A percentile compares a stretch with the other conserved stretches of the same genome.
phyloP scores from a whole-genome alignment of 2,329 filamentous ascomycete species.

The Monilinia fructicola region DNA sequence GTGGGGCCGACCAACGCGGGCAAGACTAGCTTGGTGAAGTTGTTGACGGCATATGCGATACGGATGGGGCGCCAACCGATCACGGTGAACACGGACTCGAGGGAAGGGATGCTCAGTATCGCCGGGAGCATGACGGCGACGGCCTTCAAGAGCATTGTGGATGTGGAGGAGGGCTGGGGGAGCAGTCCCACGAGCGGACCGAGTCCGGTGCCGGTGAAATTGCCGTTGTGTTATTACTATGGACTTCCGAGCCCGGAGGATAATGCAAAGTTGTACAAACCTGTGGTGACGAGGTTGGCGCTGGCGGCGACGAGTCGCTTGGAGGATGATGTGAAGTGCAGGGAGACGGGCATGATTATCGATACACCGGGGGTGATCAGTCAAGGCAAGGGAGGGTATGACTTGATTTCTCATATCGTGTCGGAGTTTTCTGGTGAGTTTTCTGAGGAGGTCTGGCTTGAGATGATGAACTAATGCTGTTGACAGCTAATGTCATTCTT shows the following conservation, averaged over 20 bases:
- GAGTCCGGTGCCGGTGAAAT: conserved; percentile 82
- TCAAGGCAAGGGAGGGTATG: conserved; percentile 65
- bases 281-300: conserved; percentile 73
- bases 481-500: conserved; percentile 71
- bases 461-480: not conserved
- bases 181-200: conserved; percentile 88
- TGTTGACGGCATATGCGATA: conserved; percentile 76
- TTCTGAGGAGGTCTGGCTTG: not conserved
- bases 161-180: conserved; percentile 87
- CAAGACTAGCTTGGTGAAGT: conserved; percentile 79
- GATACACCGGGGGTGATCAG: conserved; percentile 75
- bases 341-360: conserved; percentile 76
- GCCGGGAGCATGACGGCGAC: conserved; percentile 82
- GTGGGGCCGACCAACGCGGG: conserved; percentile 76
- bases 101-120: conserved; percentile 73
- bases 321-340: conserved; percentile 70
- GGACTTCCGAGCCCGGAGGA: conserved; percentile 73
- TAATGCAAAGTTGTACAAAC: conserved; percentile 69
- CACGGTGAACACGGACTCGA: conserved; percentile 80
- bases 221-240: conserved; percentile 88
- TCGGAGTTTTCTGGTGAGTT: conserved; percentile 61
- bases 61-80: conserved; percentile 72
- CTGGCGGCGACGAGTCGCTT: conserved; percentile 75
- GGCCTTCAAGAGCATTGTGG: conserved; percentile 84
- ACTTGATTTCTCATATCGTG: conserved; percentile 77